A percentile compares a stretch with the other conserved stretches of the same genome.
Conservation (phyloP, 1,284 basidiomycete species). For the Mycosarcoma mackinlayi region DNA sequence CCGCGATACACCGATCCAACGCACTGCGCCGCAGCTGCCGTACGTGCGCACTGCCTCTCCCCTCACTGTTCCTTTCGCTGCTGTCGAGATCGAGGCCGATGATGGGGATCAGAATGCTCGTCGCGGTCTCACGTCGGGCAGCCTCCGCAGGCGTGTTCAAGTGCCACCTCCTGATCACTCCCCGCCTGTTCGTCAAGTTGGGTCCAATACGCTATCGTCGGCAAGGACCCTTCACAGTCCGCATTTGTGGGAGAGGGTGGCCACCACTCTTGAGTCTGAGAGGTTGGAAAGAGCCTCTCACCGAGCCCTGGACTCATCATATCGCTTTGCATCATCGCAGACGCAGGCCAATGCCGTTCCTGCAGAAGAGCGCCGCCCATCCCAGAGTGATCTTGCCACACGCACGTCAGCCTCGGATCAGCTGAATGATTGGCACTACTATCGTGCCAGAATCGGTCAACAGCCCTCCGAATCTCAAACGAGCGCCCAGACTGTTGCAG, state of each 20-base stretch:
- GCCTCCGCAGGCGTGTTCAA: slow-evolving; percentile 4
- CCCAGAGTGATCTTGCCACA: too few relatives aligned
- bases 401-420: background rate
- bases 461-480: background rate
- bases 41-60: slow-evolving; percentile 36
- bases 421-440: background rate
- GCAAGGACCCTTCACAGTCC: background rate
- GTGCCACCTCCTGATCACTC: background rate
- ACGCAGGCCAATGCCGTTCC: too few relatives aligned
- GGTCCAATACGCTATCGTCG: too few relatives aligned
- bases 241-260: background rate
- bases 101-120: background rate
- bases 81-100: slow-evolving; percentile 8
- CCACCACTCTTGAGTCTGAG: too few relatives aligned
- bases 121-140: background rate
- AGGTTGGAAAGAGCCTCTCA: too few relatives aligned
- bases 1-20: background rate
- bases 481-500: background rate
- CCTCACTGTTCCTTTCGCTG: slow-evolving; percentile 20
- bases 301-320: too few relatives aligned
- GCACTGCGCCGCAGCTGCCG: slow-evolving; percentile 28
- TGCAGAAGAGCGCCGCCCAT: too few relatives aligned
- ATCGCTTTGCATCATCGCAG: too few relatives aligned
- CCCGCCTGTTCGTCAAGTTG: too few relatives aligned
- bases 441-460: background rate